Base-by-base conservation (phyloP, 1,139 yeast genomes). In the Pichiaceae sp. region DNA sequence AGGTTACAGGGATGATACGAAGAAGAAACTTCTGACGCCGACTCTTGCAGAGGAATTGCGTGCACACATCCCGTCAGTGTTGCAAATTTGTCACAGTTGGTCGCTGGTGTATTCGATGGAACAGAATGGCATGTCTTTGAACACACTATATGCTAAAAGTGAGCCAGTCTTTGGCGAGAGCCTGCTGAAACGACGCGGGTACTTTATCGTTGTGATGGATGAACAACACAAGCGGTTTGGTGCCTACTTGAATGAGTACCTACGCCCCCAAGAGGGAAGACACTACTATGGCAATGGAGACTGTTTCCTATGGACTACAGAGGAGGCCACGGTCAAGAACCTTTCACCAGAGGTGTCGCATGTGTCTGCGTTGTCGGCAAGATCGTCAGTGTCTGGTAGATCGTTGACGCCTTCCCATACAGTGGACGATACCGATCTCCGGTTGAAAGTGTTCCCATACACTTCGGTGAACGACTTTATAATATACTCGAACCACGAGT, bases 261-360 rank as follows among this genome's bases (percentile, higher is more conserved):
- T 83, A 40, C 76, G 72, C 42, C 80, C 87, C 4, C 68, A 78
- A 48, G 87, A 80, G 34, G 77, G 76, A 35, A 72, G 73, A 51
- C 67, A 87, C 40, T 91, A 79, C 59, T 83, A 79, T 49, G 98
- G 98, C 2, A 89, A 87, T 57, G 96, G 97, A 1, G 96, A 91
- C 57, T 86, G 97, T 52, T 87, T 89, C 50, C 66, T 91, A 26
- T 91, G 96, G 96, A 84, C 82, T 50, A 54, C 70, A 27, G 81
- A 75, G 42, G 54, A 49, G 29, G 64, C 59, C 8, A 57, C 37
- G n/a, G 43, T 57, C 12, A 47, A 44, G 34, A 32, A 48, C 23
- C 35, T 49, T 17, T 26, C 33, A 14, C 31, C 31, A 24, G 34
- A 33, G 11, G 27, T 35, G 17, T 35, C 32, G 23, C 17, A 27